These are phyloP conservation scores for Solanum chilense DNA, from an alignment of 257 asterid species.

Conservation along the genomic window DNA sequence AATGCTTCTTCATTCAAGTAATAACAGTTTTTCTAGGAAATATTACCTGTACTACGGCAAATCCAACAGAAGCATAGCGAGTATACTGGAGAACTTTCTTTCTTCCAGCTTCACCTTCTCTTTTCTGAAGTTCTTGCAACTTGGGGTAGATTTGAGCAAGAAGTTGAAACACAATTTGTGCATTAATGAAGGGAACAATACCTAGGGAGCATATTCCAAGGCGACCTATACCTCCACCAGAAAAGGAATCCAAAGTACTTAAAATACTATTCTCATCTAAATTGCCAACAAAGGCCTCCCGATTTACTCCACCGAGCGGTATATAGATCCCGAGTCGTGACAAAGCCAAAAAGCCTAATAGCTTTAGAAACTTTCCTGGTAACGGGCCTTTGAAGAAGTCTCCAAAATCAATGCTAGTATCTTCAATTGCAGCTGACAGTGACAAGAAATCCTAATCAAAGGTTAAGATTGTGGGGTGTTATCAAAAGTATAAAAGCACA, in stretches of 20 bases:
- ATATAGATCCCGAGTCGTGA: constrained; percentile 89
- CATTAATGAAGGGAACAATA: constrained; percentile 93
- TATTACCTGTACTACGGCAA: constrained; percentile 89
- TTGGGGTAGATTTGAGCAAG: constrained; percentile 90
- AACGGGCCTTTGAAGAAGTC: constrained; percentile 98
- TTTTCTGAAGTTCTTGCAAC: constrained; percentile 90
- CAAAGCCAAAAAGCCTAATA: constrained; percentile 74
- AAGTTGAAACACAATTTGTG: constrained; percentile 96
- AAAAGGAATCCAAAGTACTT: constrained; percentile 90
- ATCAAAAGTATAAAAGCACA: constrained; percentile 5
- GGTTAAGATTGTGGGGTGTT: constrained; percentile 29
- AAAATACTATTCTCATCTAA: constrained; percentile 81
- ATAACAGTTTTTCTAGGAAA: neutral
- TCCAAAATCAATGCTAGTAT: constrained; percentile 86
- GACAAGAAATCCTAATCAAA: constrained; percentile 45
- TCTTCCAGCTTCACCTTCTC: constrained; percentile 98
- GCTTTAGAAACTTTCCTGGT: constrained; percentile 94
- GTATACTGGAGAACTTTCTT: constrained; percentile 93
- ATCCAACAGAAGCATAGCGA: constrained; percentile 98
- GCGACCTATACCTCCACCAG: constrained; percentile 99
- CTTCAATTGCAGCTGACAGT: constrained; percentile 96
- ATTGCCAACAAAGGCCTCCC: constrained; percentile 87
- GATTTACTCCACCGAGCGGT: constrained; percentile 96
- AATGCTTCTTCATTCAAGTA: neutral
- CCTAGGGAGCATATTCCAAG: constrained; percentile 97